Conservation (phyloP, 306 rosid species). For the Macrotyloma uniflorum region DNA sequence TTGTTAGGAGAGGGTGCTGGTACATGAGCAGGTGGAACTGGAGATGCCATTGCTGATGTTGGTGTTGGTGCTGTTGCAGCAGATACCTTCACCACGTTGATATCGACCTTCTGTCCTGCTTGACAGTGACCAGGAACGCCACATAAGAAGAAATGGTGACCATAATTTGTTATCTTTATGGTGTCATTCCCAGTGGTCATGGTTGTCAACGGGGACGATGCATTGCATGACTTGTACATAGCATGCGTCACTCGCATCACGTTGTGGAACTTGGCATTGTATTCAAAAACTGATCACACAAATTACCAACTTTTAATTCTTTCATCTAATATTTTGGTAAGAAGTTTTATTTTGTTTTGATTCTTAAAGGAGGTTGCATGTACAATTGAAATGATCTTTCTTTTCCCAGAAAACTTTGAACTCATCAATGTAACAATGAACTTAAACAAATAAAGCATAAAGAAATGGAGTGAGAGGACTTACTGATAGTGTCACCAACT, state of each 20-base stretch:
- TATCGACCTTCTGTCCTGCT: constrained; percentile 67
- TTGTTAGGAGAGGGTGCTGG: constrained; percentile 47
- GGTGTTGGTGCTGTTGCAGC: constrained; percentile 23
- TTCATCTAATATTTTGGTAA: neutral
- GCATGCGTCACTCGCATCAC: constrained; percentile 73
- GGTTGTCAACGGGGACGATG: constrained; percentile 51
- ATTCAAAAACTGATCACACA: constrained; percentile 55
- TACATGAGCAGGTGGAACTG: constrained; percentile 16
- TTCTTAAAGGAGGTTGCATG: neutral
- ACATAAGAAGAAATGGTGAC: constrained; percentile 76
- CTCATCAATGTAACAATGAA: neutral
- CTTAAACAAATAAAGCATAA: neutral
- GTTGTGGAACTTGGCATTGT: constrained; percentile 65
- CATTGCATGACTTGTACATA: constrained; percentile 70
- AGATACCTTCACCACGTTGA: constrained; percentile 47
- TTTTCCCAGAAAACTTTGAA: neutral
- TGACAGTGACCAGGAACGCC: constrained; percentile 83
- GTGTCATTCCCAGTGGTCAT: constrained; percentile 64
- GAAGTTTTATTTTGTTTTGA: neutral
- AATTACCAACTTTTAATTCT: neutral
- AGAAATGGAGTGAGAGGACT: constrained; percentile 35
- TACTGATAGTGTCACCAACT: constrained; percentile 71
- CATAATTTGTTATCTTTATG: constrained; percentile 49
- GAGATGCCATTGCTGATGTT: constrained; percentile 42
- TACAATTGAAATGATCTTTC: neutral